Evolutionary conservation across 331 rosid species (phyloP), one percentile per base, ranked within the genome.

Genomic region (Quercus lobata): DNA sequence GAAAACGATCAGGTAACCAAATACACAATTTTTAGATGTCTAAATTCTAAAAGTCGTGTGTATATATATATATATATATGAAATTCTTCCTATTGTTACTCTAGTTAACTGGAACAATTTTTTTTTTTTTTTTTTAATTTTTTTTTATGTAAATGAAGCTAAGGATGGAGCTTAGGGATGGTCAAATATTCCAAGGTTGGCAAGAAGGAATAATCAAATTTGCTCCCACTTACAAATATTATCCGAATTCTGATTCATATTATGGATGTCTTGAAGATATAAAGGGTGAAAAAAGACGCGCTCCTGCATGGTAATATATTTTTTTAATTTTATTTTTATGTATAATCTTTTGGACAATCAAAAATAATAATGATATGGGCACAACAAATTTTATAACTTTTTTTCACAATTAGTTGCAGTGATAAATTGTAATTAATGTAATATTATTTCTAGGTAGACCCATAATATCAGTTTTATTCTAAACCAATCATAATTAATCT

Each of bases 161-260:
- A 34, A 86, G 78, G 81, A 75, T 83, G 88, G 94, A 91, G 85
- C 84, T 91, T 27, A 69, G 37, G 81, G 73, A 69, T 74, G 97
- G 94, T 8, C 80, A 83, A 30, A 81, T 77, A 52, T 66, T 93
- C 78, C 86, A 82, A 66, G 94, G 89, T 32, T 93, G 94, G 97
- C 73, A 79, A 16, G 97, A 93, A 86, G 97, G 94, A 57, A 70
- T 34, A 22, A 85, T 93, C 17, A 78, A 84, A 81, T 93, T 93
- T 68, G 83, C 93, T 24, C 97, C 97, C 35, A 93, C 97, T 10
- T 93, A 93, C 89, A 93, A 93, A 89, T 93, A 93, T 54, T 87
- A 83, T 73, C 89, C 76, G 32, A 85, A 90, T 82, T 93, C 97
- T 46, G 97, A 93, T 57, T 0, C 34, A 2, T 93, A 93, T 60